Evolutionary conservation across 2,329 filamentous ascomycete species (phyloP).

Genomic region (Colletotrichum abscissum): DNA sequence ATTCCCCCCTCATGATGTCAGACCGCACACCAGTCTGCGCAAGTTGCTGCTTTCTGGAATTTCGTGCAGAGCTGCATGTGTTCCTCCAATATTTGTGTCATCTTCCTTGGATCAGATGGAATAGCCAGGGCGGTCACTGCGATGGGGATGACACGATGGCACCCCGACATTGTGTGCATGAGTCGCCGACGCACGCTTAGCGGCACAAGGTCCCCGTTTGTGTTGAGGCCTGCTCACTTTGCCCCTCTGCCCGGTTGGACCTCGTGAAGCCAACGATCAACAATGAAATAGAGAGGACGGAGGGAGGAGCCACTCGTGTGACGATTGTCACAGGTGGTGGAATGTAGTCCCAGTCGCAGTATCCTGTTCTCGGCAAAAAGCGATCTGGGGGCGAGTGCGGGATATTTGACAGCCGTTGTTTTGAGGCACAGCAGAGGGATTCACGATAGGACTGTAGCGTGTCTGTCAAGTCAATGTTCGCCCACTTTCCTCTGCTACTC

Average conservation of each 20-base stretch:
- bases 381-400: not conserved
- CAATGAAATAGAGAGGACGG: not conserved
- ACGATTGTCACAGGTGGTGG: not conserved
- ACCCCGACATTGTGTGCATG: constrained; percentile 2
- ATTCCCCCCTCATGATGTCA: not conserved
- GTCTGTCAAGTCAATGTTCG: not conserved
- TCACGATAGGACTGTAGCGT: not conserved
- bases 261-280: not conserved
- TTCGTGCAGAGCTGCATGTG: not conserved
- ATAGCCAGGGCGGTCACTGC: not conserved
- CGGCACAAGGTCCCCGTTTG: not conserved
- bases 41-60: not conserved
- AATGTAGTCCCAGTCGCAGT: not conserved
- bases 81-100: not conserved
- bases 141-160: not conserved
- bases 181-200: constrained; percentile 6
- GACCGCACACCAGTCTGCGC: too few relatives aligned
- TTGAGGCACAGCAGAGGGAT: constrained; percentile 1
- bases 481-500: not conserved
- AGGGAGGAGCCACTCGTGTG: not conserved
- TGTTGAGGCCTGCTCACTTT: not conserved
- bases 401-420: not conserved
- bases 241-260: not conserved
- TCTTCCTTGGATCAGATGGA: not conserved
- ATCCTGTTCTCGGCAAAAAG: not conserved